Evolutionary conservation across 257 asterid species (phyloP).

Genomic region (Solanum chiquidenum): DNA sequence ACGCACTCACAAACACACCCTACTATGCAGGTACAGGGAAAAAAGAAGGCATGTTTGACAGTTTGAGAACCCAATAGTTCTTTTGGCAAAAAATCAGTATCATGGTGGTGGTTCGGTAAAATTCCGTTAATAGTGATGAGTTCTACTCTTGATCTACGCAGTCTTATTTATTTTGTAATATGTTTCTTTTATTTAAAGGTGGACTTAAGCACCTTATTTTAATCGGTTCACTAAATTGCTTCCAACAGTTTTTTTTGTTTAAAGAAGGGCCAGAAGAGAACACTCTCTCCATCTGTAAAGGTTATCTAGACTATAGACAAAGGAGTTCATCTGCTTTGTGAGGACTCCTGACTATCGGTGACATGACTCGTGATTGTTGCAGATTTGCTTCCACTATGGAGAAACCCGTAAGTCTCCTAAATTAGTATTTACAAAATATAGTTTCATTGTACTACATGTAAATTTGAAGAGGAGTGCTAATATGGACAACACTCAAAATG

Average conservation of each 20-base stretch:
- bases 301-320: background rate
- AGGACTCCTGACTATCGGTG: too few relatives aligned
- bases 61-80: background rate
- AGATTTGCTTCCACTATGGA: too few relatives aligned
- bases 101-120: background rate
- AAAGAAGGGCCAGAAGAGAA: too few relatives aligned
- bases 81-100: background rate
- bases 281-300: background rate
- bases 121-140: background rate
- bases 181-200: background rate
- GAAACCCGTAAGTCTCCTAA: background rate
- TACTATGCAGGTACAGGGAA: background rate
- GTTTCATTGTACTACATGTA: background rate
- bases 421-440: background rate
- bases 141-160: background rate
- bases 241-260: background rate
- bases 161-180: background rate
- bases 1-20: background rate
- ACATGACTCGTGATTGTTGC: too few relatives aligned
- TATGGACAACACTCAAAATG: background rate
- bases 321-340: background rate
- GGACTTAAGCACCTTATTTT: background rate
- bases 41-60: background rate
- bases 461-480: background rate
- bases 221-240: background rate